Evolutionary conservation across 306 rosid species (phyloP).

Genomic region (Citrullus colocynthis): DNA sequence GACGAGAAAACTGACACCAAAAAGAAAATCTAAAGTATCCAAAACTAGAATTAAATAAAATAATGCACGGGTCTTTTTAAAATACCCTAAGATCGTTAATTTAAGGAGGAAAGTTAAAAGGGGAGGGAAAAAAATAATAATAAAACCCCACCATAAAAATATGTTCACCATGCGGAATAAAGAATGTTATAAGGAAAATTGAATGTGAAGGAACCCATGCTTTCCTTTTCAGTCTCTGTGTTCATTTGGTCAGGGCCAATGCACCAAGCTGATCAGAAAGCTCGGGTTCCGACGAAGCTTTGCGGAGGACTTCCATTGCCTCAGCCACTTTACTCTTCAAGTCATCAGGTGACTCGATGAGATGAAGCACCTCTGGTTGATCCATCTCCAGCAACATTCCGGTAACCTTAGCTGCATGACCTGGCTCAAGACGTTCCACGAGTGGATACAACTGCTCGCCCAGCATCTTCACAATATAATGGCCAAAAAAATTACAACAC

Average conservation of each 20-base stretch:
- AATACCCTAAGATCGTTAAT: background rate
- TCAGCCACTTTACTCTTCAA: slow-evolving; percentile 69
- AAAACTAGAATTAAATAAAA: background rate
- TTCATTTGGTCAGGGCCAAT: slow-evolving; percentile 38
- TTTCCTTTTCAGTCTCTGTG: background rate
- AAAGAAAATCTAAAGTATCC: background rate
- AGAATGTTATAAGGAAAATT: slow-evolving; percentile 2
- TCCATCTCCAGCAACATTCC: slow-evolving; percentile 97
- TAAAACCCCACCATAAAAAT: slow-evolving; percentile 1
- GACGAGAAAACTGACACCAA: background rate
- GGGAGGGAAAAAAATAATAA: background rate
- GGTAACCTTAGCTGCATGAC: slow-evolving; percentile 60
- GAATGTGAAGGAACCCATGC: background rate
- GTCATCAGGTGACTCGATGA: slow-evolving; percentile 77
- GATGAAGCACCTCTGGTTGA: slow-evolving; percentile 87
- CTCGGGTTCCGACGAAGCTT: slow-evolving; percentile 43
- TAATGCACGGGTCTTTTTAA: background rate
- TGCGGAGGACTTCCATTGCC: slow-evolving; percentile 70
- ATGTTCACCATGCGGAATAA: slow-evolving; percentile 16
- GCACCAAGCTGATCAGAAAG: slow-evolving; percentile 44
- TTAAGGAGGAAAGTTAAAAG: background rate
- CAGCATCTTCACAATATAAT: slow-evolving; percentile 39
- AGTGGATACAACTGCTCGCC: slow-evolving; percentile 87
- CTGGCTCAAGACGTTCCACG: slow-evolving; percentile 50
- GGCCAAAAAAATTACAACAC: too few relatives aligned